Evolutionary conservation across 352 stramenopile species (phyloP).

Genomic region (Pythium folliculosum): DNA sequence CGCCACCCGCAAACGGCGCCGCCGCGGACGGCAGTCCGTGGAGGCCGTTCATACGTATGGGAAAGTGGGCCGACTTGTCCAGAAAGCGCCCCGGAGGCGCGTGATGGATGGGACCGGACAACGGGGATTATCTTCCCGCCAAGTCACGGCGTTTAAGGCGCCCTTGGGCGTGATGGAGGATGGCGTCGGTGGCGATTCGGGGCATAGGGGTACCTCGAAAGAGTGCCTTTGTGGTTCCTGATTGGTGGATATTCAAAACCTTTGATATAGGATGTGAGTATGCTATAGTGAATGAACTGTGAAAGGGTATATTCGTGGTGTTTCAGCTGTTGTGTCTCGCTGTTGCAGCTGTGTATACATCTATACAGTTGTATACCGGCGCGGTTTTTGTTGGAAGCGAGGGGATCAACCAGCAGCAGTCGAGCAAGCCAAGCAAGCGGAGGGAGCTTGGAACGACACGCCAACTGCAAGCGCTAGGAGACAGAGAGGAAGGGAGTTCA

Average conservation of each 20-base stretch:
- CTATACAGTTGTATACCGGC: conserved; percentile 22
- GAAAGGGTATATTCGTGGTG: background rate
- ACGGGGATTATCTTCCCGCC: background rate
- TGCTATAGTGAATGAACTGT: background rate
- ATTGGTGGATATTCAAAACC: conserved; percentile 20
- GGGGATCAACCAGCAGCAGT: background rate
- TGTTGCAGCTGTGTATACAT: conserved; percentile 21
- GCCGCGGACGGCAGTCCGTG: background rate
- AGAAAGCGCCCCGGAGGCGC: no score
- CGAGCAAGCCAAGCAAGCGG: background rate
- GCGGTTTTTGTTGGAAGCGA: conserved; percentile 27
- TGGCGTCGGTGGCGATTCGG: background rate
- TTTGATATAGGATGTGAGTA: background rate
- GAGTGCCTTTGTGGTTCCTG: background rate
- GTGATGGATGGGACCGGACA: no score
- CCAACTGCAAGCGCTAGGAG: no score
- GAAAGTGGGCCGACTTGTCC: no score
- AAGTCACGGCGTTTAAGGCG: background rate
- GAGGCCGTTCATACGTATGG: conserved; percentile 16
- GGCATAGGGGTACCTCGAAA: background rate
- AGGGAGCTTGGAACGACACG: background rate
- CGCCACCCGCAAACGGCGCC: background rate
- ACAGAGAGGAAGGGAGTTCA: background rate
- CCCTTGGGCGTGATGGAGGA: background rate
- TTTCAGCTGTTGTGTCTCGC: conserved; percentile 21